Evolutionary conservation across 2,329 filamentous ascomycete species (phyloP).

Genomic region (Aspergillus costaricaensis): DNA sequence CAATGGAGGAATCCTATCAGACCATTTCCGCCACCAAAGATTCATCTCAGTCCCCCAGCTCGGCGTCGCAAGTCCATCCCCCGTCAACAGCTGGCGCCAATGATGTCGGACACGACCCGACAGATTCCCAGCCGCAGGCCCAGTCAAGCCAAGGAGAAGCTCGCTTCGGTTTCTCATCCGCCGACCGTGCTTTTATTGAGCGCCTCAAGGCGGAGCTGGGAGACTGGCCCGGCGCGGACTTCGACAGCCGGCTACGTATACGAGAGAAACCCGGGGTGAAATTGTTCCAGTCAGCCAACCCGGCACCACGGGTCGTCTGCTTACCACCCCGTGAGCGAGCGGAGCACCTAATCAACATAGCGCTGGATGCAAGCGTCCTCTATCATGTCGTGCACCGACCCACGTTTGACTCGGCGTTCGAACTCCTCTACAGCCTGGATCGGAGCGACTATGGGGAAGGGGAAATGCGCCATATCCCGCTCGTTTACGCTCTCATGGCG

Average conservation of each 20-base stretch:
- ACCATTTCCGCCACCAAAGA: neutral
- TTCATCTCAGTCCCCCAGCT: neutral
- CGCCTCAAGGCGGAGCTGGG: conserved; percentile 12
- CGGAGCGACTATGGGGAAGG: conserved; percentile 6
- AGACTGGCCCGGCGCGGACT: conserved; percentile 6
- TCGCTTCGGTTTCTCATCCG: conserved; percentile 1
- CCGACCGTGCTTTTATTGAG: conserved; percentile 9
- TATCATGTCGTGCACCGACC: conserved; percentile 13
- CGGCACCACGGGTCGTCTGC: neutral
- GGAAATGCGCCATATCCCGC: conserved; percentile 9
- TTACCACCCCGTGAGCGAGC: conserved; percentile 2
- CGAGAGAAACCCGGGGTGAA: conserved; percentile 1
- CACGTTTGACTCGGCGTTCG: conserved; percentile 10
- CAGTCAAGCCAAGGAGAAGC: conserved; percentile 3
- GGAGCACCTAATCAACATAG: conserved; percentile 8
- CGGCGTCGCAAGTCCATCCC: neutral
- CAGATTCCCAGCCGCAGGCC: neutral
- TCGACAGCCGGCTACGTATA: conserved; percentile 4
- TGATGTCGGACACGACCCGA: neutral
- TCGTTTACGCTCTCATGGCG: conserved; percentile 14
- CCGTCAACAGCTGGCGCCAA: neutral
- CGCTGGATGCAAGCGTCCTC: conserved; percentile 13
- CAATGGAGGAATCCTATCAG: conserved; percentile 6
- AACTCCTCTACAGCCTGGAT: conserved; percentile 13
- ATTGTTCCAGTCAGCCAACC: conserved; percentile 1